These are phyloP conservation scores for Leccinum pachyderme DNA, from an alignment of 1,284 basidiomycete species.

Conservation along the genomic window DNA sequence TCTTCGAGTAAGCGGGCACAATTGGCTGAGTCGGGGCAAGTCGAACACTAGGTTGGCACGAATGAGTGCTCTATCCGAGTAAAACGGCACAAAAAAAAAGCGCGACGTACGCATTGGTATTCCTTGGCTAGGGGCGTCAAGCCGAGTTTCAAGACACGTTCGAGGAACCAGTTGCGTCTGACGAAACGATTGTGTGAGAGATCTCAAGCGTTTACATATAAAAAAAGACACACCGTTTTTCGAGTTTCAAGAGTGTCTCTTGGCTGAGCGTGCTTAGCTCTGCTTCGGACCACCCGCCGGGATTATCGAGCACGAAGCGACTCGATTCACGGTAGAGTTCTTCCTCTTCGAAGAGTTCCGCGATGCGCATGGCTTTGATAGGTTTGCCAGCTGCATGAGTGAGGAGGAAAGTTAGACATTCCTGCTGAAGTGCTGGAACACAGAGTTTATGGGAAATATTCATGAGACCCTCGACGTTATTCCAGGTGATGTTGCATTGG, in stretches of 20 bases:
- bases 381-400: slow-evolving; percentile 89
- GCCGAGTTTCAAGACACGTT: slow-evolving; percentile 89
- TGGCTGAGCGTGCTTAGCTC: slow-evolving; percentile 79
- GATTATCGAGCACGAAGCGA: slow-evolving; percentile 88
- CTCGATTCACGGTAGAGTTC: slow-evolving; percentile 88
- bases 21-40: slow-evolving; percentile 76
- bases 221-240: slow-evolving; percentile 61
- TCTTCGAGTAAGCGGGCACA: slow-evolving; percentile 92
- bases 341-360: slow-evolving; percentile 82
- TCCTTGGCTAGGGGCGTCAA: slow-evolving; percentile 85
- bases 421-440: slow-evolving; percentile 74
- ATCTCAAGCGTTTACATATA: not conserved
- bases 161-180: slow-evolving; percentile 90
- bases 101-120: slow-evolving; percentile 73
- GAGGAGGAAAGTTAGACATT: slow-evolving; percentile 83
- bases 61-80: not conserved
- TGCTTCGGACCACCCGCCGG: slow-evolving; percentile 79
- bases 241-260: slow-evolving; percentile 82
- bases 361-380: slow-evolving; percentile 87
- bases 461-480: slow-evolving; percentile 86
- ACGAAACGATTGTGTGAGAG: not conserved
- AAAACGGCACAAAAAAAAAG: not conserved
- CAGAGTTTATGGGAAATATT: slow-evolving; percentile 85
- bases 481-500: slow-evolving; percentile 90
- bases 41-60: slow-evolving; percentile 54